These are phyloP conservation scores for Hypoxylon sp. DNA, from an alignment of 2,329 filamentous ascomycete genomes.

Conservation along the genomic window DNA sequence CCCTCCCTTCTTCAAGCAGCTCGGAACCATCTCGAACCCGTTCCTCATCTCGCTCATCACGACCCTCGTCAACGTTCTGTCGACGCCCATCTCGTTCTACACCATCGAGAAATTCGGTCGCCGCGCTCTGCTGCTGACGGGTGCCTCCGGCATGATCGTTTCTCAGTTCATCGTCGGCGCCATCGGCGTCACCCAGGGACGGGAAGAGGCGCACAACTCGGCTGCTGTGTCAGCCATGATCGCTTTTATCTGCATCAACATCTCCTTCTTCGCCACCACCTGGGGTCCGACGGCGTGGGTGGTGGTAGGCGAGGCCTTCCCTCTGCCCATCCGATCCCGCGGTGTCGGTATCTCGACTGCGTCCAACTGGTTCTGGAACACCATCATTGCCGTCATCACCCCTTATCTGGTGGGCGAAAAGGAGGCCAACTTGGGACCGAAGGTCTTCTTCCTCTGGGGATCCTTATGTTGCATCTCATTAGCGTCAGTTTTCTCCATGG, in stretches of 20 bases:
- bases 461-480: slow-evolving; percentile 63
- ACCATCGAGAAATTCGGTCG: slow-evolving; percentile 75
- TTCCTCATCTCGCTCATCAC: slow-evolving; percentile 78
- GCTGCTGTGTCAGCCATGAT: slow-evolving; percentile 63
- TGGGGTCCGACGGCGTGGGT: slow-evolving; percentile 76
- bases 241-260: slow-evolving; percentile 80
- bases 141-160: slow-evolving; percentile 74
- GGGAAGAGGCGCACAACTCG: slow-evolving; percentile 42
- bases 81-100: slow-evolving; percentile 76
- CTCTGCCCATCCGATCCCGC: slow-evolving; percentile 75
- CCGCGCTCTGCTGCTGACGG: slow-evolving; percentile 72
- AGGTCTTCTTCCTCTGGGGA: slow-evolving; percentile 69
- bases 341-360: slow-evolving; percentile 76
- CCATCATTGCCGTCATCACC: slow-evolving; percentile 65
- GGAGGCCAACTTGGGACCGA: slow-evolving; percentile 51
- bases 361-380: slow-evolving; percentile 80
- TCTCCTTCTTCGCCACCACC: slow-evolving; percentile 79
- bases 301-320: slow-evolving; percentile 79
- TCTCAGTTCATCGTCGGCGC: slow-evolving; percentile 75
- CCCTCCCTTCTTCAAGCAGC: slow-evolving; percentile 73
- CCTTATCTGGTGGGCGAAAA: slow-evolving; percentile 72
- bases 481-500: too few species aligned
- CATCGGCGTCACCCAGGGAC: slow-evolving; percentile 57
- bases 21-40: slow-evolving; percentile 69
- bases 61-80: slow-evolving; percentile 77